Evolutionary conservation across 176 grass and related monocot genomes (phyloP), one percentile per base, ranked within the genome.

Genomic region (Miscanthus lutarioriparius): DNA sequence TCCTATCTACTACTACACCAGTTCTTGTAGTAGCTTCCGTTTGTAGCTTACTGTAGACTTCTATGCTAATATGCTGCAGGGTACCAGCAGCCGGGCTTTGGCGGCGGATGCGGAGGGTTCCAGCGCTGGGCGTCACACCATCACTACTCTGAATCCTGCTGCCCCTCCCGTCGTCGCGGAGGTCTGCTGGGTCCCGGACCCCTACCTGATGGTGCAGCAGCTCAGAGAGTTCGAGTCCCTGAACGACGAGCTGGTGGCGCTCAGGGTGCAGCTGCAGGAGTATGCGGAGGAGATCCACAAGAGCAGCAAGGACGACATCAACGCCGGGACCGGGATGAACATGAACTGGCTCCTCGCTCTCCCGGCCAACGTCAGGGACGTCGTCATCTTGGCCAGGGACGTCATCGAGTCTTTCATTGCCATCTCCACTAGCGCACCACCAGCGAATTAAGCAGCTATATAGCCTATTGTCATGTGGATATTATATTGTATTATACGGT

Each of bases 201-300:
- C 64, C 0, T 10, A 16, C 78, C 43, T 80, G 78, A 68, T 80
- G 78, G 43, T 68, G 78, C 64, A 80, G 64, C 78, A 80, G 78
- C 78, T 80, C 10, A 14, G 64, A 43, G 78, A 80, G 43, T 67
- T 80, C 62, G 63, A 68, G 78, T 8, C 64, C 6, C 64, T 68
- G 0, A 48, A 67, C 78, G 77, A 68, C 78, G 78, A 68, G 64
- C 43, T 66, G 43, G 64, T 80, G 1, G 78, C 78, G 27, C 64
- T 80, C 63, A 80, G 64, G 78, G 78, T 51, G 64, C 78, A 80
- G 64, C 78, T 80, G 7, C 63, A 80, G 43, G 78, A 80, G 43
- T 80, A 80, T 64, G 32, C 26, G 63, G 41, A 41, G 10, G 64
- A 80, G 64, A 80, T 80, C 78, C 6, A 68, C 17, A 67, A 19